Evolutionary conservation across 495 filamentous ascomycete species (phyloP), one percentile per base, ranked within the genome.

Genomic region (Durotheca rogersii): DNA sequence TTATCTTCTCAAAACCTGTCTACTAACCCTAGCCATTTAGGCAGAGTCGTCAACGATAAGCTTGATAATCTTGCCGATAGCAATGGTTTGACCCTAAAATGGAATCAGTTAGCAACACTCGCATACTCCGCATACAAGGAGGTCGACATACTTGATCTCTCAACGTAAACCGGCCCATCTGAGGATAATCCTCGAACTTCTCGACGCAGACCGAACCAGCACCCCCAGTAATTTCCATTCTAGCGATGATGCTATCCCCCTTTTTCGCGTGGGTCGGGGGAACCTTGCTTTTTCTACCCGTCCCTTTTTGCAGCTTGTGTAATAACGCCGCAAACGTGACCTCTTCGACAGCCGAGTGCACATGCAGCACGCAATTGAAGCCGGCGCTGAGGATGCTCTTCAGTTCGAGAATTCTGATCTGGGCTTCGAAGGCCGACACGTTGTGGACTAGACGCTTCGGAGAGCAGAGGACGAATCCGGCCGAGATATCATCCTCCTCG

Each of bases 261-360:
- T 77, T 95, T 71, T 82, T 91, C 31, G 90, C 93, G 65, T 96
- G 96, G 0, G 90, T 82, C 6, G 94, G 93, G 7, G 92, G 84
- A 32, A 84, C 79, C 81, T 94, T 97, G 77, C 86, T 91, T 79
- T 89, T 93, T 45, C 93, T 78, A 55, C 82, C 82, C n/a, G 94
- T 97, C 20, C 94, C 93, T 67, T 96, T 96, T 70, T 99, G 90
- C 25, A 95, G 75, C 72, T 94, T 96, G 70, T 99, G 92, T 39
- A 99, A 75, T 33, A 99, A 77, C 6, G 82, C 78, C 0, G 81
- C 76, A 60, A 99, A 89, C 0, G 90, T 96, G 29, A 97, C 86
- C 67, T 99, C 93, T 73, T 97, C 92, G 50, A 95, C 90, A 25
- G 92, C 92, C 86, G 90, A 35, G 89, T 90, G 75, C 85, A 95